phyloP scores from a whole-genome alignment of 1,284 basidiomycete species.

The Coriolopsis trogii region DNA sequence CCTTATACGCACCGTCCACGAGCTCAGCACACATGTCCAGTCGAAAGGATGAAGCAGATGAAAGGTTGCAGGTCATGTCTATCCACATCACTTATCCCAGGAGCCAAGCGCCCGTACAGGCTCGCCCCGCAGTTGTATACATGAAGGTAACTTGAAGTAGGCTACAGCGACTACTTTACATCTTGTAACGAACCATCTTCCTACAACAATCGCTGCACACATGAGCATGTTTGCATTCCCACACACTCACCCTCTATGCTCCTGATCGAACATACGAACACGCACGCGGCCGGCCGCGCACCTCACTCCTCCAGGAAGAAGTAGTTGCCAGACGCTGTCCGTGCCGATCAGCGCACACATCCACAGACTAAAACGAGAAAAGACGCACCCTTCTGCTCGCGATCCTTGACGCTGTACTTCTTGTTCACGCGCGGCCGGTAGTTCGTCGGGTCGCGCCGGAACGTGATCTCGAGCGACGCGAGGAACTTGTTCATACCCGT shows the following conservation, averaged over 20 bases:
- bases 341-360: neutral
- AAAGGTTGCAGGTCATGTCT: no score
- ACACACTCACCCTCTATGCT: no score
- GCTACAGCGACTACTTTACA: slow-evolving; percentile 31
- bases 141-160: no score
- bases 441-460: slow-evolving; percentile 95
- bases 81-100: no score
- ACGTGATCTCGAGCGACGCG: slow-evolving; percentile 91
- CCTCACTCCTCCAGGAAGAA: slow-evolving; percentile 86
- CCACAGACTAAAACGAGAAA: slow-evolving; percentile 3
- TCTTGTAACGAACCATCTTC: slow-evolving; percentile 19
- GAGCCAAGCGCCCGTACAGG: no score
- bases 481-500: slow-evolving; percentile 94
- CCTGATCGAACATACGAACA: neutral
- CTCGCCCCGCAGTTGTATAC: no score
- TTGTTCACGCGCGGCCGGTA: slow-evolving; percentile 96
- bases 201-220: slow-evolving; percentile 10
- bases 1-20: no score
- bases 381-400: slow-evolving; percentile 85
- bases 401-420: slow-evolving; percentile 88
- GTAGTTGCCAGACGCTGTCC: slow-evolving; percentile 75
- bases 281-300: slow-evolving; percentile 4
- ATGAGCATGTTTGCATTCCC: no score
- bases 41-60: no score
- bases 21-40: no score